phyloP scores from a whole-genome alignment of 306 rosid genomes.

The Coriaria nepalensis region DNA sequence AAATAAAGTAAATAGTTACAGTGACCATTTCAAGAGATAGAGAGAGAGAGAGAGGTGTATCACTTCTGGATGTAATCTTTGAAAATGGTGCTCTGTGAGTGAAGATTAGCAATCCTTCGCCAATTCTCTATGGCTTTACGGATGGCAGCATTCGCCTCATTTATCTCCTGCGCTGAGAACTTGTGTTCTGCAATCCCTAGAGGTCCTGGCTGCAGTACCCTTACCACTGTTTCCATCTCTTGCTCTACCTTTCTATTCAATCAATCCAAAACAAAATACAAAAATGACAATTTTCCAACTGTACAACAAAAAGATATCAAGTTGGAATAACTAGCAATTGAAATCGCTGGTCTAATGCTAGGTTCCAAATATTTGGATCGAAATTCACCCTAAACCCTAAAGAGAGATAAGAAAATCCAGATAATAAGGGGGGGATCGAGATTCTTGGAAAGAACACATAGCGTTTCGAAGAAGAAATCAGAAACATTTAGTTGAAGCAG shows the following conservation, averaged over 20 bases:
- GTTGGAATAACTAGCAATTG: background rate
- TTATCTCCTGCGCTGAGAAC: slow-evolving; percentile 63
- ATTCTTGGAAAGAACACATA: too few species aligned
- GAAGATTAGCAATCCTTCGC: slow-evolving; percentile 39
- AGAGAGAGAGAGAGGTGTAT: background rate
- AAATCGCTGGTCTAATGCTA: too few species aligned
- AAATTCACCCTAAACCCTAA: too few species aligned
- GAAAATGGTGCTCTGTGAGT: slow-evolving; percentile 24
- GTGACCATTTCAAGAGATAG: too few species aligned
- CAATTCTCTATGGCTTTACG: slow-evolving; percentile 58
- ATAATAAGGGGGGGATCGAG: too few species aligned
- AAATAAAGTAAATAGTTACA: too few species aligned
- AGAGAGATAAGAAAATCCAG: too few species aligned
- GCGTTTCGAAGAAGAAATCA: too few species aligned
- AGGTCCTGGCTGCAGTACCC: slow-evolving; percentile 90
- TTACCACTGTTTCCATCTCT: slow-evolving; percentile 77
- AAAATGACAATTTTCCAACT: background rate
- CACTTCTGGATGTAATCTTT: slow-evolving; percentile 40
- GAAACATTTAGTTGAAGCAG: too few species aligned
- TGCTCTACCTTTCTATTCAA: slow-evolving; percentile 55
- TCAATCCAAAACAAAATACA: slow-evolving; percentile 4
- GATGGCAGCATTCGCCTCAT: slow-evolving; percentile 45
- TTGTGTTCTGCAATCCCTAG: slow-evolving; percentile 77
- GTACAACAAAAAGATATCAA: background rate
- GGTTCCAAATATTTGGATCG: too few species aligned